Conservation (phyloP, 352 stramenopile species). For the Pythium apleroticum region DNA sequence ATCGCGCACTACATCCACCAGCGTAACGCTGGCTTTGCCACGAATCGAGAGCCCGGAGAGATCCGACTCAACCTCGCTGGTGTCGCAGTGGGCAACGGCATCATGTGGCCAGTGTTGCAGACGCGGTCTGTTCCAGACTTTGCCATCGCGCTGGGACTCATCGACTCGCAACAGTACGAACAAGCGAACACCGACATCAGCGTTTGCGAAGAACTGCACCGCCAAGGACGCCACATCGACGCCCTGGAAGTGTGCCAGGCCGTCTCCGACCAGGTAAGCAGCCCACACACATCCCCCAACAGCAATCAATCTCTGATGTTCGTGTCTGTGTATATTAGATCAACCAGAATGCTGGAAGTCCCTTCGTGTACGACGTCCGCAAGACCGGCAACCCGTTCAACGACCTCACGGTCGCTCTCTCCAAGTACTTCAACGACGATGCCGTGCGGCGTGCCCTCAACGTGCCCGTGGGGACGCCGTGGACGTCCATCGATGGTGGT, state of each 20-base stretch:
- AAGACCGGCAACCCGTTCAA: slow-evolving; percentile 57
- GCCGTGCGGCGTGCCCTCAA: slow-evolving; percentile 84
- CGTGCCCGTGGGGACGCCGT: slow-evolving; percentile 63
- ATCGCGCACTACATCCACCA: slow-evolving; percentile 94
- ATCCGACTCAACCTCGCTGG: slow-evolving; percentile 77
- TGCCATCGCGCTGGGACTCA: slow-evolving; percentile 73
- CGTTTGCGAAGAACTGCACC: slow-evolving; percentile 71
- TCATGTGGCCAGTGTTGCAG: slow-evolving; percentile 84
- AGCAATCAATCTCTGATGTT: not conserved
- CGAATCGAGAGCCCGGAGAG: slow-evolving; percentile 30
- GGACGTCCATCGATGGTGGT: slow-evolving; percentile 64
- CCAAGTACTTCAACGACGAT: slow-evolving; percentile 84
- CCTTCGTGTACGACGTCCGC: slow-evolving; percentile 86
- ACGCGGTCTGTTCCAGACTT: slow-evolving; percentile 81
- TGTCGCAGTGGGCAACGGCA: slow-evolving; percentile 89
- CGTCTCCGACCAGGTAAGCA: slow-evolving; percentile 51
- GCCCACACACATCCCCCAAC: not conserved
- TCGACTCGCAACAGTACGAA: slow-evolving; percentile 84
- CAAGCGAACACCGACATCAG: slow-evolving; percentile 72
- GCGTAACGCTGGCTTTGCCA: slow-evolving; percentile 58
- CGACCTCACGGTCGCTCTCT: slow-evolving; percentile 48
- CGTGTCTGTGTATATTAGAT: slow-evolving; percentile 38
- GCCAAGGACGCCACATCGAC: slow-evolving; percentile 69
- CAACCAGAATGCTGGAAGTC: slow-evolving; percentile 70
- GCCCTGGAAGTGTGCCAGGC: slow-evolving; percentile 68